Evolutionary conservation across 208 protist genomes (phyloP).

Genomic region (Leishmania major): DNA sequence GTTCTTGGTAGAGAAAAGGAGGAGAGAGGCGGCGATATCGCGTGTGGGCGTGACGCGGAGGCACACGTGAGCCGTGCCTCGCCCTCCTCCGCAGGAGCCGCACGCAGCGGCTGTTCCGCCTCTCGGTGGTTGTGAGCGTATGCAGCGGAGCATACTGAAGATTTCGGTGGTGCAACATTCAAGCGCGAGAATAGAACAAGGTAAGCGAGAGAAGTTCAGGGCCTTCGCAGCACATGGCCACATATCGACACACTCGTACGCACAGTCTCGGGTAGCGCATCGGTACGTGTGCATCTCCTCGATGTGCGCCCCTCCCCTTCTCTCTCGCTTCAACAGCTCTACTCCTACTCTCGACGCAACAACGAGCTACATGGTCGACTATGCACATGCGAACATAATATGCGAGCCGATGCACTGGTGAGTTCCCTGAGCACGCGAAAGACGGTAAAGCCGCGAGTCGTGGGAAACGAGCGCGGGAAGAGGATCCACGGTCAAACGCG

Average conservation of each 20-base stretch:
- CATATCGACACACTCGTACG: background rate
- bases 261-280: background rate
- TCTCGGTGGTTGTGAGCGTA: background rate
- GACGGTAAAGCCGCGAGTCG: background rate
- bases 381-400: background rate
- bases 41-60: background rate
- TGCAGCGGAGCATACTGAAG: background rate
- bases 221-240: background rate
- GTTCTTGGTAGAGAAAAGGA: background rate
- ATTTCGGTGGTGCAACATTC: background rate
- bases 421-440: background rate
- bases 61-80: background rate
- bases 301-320: background rate
- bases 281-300: background rate
- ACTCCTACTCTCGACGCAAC: background rate
- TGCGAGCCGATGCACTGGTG: background rate
- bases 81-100: background rate
- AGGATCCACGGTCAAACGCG: background rate
- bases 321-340: background rate
- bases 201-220: background rate
- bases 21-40: background rate
- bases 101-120: background rate
- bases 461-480: background rate
- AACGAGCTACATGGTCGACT: background rate
- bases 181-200: background rate